Evolutionary conservation across 1,284 basidiomycete species (phyloP), one percentile per base, ranked within the genome.

Genomic region (Cutaneotrichosporon sp.): DNA sequence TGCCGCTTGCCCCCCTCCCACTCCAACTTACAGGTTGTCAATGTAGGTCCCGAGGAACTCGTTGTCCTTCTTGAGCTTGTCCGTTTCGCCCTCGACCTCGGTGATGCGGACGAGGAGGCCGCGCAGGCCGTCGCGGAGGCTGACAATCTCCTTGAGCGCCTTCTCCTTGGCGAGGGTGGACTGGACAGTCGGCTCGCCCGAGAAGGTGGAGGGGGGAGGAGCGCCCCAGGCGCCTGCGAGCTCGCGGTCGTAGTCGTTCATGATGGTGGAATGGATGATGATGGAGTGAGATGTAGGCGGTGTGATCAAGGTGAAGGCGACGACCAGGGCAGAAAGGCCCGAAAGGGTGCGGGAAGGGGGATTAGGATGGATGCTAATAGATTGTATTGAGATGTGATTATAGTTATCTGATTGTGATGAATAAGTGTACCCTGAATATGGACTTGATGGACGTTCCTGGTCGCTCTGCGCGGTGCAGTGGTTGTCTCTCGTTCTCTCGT

Each of bases 21-120:
- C 4, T 4, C 38, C 29, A 14, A 71, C 77, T 67, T 56, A 78
- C 77, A 79, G 64, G 57, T 79, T 79, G 58, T 79, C 78, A 54
- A 79, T 76, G 54, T 79, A 79, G 25, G 74, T 69, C 27, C 68
- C 70, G 20, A 79, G 63, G 64, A 77, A 76, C 66, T 78, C 74
- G 62, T 79, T 79, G 53, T 75, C 74, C 68, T 68, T 71, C 42
- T 62, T 62, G 20, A 78, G 61, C 66, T 73, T 76, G 52, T 78
- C 76, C 36, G 72, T 77, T 56, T 79, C 75, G n/a, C 51, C 62
- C 55, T 77, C 72, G 24, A 76, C 71, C 67, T 77, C 73, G 24
- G 70, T 70, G 29, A 74, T 56, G 34, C 75, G 62, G 16, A 76
- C 70, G 51, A 77, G 64, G 43, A 78, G 60, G 10, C 75, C 75